Base-by-base conservation (phyloP, 805 yeast species). In the Tetrapisispora pingtungensis region DNA sequence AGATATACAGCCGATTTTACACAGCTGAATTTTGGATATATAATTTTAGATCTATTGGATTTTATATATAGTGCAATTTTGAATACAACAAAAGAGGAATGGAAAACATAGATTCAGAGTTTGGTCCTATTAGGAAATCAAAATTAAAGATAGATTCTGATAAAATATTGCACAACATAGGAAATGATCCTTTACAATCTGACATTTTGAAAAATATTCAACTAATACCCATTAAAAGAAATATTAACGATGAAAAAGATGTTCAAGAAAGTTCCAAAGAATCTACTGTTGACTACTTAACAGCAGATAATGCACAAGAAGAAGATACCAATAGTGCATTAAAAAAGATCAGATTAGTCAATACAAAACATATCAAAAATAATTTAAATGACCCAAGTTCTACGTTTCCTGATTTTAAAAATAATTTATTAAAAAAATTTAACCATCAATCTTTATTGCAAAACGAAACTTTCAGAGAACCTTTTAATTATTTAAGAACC, bases 101-200 rank as follows among this genome's bases (percentile, higher is more conserved):
- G 55, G 50, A 50, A 12, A 37, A 44, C 17, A 26, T 54, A 18
- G 59, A 59, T 36, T 32, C 48, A 7, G 65, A 61, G 22, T 59
- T 61, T 49, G 55, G 50, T 3, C 58, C 62, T 7, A 39, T 59
- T 13, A 52, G 64, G 27, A 58, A 52, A 38, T 50, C 62, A 2
- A 46, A 43, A 12, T 44, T 41, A n/a, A 49, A 47, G 31, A 59
- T 57, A 1, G 47, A 49, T 27, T 41, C 56, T 3, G 50, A 49
- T 33, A 46, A 51, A 10, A 61, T 61, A 6, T 46, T 59, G 6
- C 49, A 56, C 20, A 62, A 59, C 42, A 48, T 49, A 14, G 51
- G 48, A 28, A 38, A 45, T n/a, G 59, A 59, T 34, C 51, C 52
- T 40, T 51, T 49, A 20, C 60, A 56, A 35, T 7, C 35, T 4